Base-by-base conservation (phyloP, 2,329 filamentous ascomycete genomes). In the Alternaria brassicicola region DNA sequence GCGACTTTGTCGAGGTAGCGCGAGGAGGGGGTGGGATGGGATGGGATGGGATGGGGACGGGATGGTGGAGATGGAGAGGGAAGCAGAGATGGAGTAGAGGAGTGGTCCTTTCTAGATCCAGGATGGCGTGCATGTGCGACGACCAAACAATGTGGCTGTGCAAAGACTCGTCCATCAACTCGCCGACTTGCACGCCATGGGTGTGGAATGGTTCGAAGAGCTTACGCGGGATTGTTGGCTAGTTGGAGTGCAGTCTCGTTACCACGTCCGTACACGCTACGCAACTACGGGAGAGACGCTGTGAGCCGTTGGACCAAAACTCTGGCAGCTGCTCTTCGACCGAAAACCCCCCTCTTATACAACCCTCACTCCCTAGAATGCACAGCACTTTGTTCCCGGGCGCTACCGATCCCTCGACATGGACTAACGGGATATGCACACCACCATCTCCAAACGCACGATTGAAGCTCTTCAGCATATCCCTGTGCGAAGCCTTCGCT, bases 401-500 rank as follows among this genome's bases (percentile, higher is more conserved):
- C 2, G 66, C 66, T 0, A 85, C 81, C 0, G 70, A 63, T 0
- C 83, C 83, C 3, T 78, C 79, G 1, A 85, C 78, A 46, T 70
- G 77, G 2, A 86, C 68, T 17, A 85, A 65, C 0, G 79, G 83
- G 17, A 83, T 68, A 57, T 84, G 82, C 2, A 86, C 78, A 3
- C 72, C 73, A 2, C 78, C 78, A 49, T 76, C 67, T 10, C 64
- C 62, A 53, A 79, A 84, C 8, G 78, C 77, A 53, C 74, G 71
- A 21, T 74, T 65, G 62, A 85, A 70, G 15, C 76, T 81, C 55
- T 81, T 71, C 9, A 83, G 76, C 64, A 85, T 68, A 39, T 82
- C 84, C 17, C 80, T 72, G 73, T 86, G 83, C 0, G 83, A 78
- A 1, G 83, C 80, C 65, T 86, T 86, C 42, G 77, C 78, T 52